Evolutionary conservation across 2,329 filamentous ascomycete genomes (phyloP), one percentile per base, ranked within the genome.

Genomic region (Trichothecium roseum): DNA sequence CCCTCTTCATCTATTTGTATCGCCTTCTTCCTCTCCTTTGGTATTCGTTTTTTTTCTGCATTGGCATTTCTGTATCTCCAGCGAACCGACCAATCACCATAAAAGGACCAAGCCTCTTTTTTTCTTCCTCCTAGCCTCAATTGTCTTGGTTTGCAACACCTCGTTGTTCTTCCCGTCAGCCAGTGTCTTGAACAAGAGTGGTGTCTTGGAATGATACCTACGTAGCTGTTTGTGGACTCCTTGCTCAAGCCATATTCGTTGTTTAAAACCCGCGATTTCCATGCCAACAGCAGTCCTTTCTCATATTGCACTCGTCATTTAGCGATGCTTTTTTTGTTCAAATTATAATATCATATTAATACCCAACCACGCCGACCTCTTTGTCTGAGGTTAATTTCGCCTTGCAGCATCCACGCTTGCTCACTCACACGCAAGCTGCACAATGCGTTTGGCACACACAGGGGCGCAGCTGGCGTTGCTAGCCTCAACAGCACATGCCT

Each of bases 381-480:
- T 41, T 46, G 45, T 40, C 38, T 44, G 38, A 39, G 36, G 37
- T 37, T 39, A 37, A 39, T 20, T 6, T 10, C 20, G 10, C 6
- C 6, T 10, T 6, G 10, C 20, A 24, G 10, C 20, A 24, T 6
- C 20, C 20, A 10, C 20, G 20, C 20, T 24, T 24, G 20, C 20
- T 10, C 10, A 6, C 20, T 24, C 20, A 24, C 20, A 24, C 14
- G 17, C 22, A 8, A 7, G 31, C 34, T 42, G 27, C 54, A 56
- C 44, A 41, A 72, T 72, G 68, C 58, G 57, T 42, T 47, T 57
- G 34, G 43, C 49, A 36, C 41, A 51, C 30, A 35, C 61, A 40
- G 44, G 72, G 30, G 46, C 66, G 40, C 64, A 64, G 47, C 50
- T 74, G 49, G 60, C 65, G 45, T 48, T 73, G 49, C 71, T 63